Evolutionary conservation across 1,139 yeast genomes (phyloP).

Genomic region (Pichia kudriavzevii): DNA sequence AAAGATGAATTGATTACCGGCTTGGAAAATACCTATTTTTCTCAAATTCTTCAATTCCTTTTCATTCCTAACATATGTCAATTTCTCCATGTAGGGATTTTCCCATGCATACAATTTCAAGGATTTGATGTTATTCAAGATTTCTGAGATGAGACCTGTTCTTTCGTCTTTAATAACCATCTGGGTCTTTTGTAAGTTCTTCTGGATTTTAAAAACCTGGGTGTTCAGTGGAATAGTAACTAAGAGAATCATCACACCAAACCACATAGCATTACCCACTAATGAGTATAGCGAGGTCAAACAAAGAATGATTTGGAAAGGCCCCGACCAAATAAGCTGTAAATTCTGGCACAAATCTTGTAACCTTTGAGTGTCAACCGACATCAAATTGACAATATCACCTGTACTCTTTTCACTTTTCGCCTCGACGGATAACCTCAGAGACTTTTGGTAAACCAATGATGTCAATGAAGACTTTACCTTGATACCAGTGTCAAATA

Average conservation of each 20-base stretch:
- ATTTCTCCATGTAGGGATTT: conserved; percentile 64
- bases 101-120: conserved; percentile 96
- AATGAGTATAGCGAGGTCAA: conserved; percentile 65
- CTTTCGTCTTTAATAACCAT: conserved; percentile 64
- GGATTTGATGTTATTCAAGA: conserved; percentile 84
- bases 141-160: conserved; percentile 73
- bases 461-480: conserved; percentile 75
- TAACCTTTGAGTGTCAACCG: conserved; percentile 90
- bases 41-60: conserved; percentile 75
- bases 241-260: conserved; percentile 80
- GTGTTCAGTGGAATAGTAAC: conserved; percentile 84
- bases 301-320: conserved; percentile 83
- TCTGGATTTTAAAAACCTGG: conserved; percentile 63
- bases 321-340: conserved; percentile 92
- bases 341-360: conserved; percentile 86
- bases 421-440: conserved; percentile 78
- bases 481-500: conserved; percentile 86
- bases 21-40: conserved; percentile 69
- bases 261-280: conserved; percentile 93
- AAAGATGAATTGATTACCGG: conserved; percentile 72
- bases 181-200: conserved; percentile 66
- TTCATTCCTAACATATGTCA: conserved; percentile 78
- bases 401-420: conserved; percentile 81
- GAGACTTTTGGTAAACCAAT: conserved; percentile 70
- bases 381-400: conserved; percentile 93